A percentile compares a stretch with the other conserved stretches of the same genome.
Conservation (phyloP, 495 filamentous ascomycete genomes). For the Aspergillus baeticus region DNA sequence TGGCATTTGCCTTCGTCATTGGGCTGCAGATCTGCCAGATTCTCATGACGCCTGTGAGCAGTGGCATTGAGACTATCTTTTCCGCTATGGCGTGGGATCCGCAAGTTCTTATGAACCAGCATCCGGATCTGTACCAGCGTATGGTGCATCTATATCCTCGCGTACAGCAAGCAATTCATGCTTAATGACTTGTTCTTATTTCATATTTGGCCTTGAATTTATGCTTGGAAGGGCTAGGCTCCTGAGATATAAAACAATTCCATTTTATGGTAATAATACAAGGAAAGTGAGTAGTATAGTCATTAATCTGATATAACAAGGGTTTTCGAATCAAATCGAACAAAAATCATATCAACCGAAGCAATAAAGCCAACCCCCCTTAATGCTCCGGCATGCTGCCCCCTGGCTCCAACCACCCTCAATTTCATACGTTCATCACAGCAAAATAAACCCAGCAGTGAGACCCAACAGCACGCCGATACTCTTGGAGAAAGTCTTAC, state of each 20-base stretch:
- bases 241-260: too few species aligned
- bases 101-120: conserved; percentile 76
- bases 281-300: too few species aligned
- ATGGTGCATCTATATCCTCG: conserved; percentile 81
- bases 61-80: conserved; percentile 74
- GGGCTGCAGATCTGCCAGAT: conserved; percentile 85
- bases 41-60: conserved; percentile 74
- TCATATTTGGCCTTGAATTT: neutral
- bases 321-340: neutral
- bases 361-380: too few species aligned
- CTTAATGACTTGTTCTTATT: conserved; percentile 27
- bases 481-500: neutral
- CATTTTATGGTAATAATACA: neutral
- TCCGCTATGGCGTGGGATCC: conserved; percentile 88
- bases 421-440: neutral
- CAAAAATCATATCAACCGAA: neutral
- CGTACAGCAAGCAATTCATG: conserved; percentile 71
- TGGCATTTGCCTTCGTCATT: conserved; percentile 81
- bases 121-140: conserved; percentile 72
- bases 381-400: too few species aligned
- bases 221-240: too few species aligned
- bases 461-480: neutral
- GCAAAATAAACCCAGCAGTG: neutral
- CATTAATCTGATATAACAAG: too few species aligned
- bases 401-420: too few species aligned